Base-by-base conservation (phyloP, 306 rosid species). In the Pterocarpus santalinus region DNA sequence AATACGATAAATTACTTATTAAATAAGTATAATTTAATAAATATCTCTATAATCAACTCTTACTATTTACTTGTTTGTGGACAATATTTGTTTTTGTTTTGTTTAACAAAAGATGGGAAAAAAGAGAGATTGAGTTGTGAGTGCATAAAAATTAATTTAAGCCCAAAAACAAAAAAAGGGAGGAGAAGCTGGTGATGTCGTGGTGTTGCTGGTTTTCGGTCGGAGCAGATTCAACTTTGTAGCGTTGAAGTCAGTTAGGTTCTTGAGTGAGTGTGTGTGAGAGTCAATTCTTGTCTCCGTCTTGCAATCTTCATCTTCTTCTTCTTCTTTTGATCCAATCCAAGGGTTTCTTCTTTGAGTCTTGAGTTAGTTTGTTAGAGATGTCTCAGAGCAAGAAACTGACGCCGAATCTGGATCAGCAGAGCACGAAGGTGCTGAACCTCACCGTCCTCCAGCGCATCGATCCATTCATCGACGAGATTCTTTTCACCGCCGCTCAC, bases 401-500 rank as follows among this genome's bases (percentile, higher is more conserved):
- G 81, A 95, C 89, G 89, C 99, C 99, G 71, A 95, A 95, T 90
- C 92, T 95, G 57, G 99, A 95, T 86, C 94, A 86, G 76, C 89
- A 88, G 73, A 89, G 85, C 89, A 95, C 99, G 14, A 95, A 91
- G 81, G 78, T 89, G 83, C 95, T 92, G 80, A 95, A 95, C 80
- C 97, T 95, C 65, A 93, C 95, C 2, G 99, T 95, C 38, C 91
- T 95, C 58, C 99, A 93, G 82, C 82, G 99, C 80, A 89, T 85
- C 67, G 99, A 95, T 84, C 94, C 95, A 1, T 93, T 85, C 89
- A 88, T 95, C 72, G 97, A 91, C 77, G 94, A 93, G 89, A 95
- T 95, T 88, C 86, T 95, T 66, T 93, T 92, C 88, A 95, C 97
- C 49, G 99, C 97, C 1, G 95, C 97, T 0, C 99, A 95, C 51